Evolutionary conservation across 495 filamentous ascomycete genomes (phyloP).

Genomic region (Hypoxylon subgilvum): DNA sequence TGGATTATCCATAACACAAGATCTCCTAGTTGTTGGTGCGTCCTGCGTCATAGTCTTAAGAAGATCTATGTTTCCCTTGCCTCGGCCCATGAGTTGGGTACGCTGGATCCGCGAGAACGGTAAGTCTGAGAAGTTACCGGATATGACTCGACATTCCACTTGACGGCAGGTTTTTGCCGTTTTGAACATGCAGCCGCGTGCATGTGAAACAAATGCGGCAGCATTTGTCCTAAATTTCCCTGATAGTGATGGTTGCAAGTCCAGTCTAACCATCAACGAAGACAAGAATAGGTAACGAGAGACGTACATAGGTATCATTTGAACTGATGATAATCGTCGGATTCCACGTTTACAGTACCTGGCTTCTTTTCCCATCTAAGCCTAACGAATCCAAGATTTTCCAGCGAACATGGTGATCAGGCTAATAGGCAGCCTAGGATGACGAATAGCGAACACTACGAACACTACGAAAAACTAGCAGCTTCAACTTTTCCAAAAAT

Average conservation of each 20-base stretch:
- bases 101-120: neutral
- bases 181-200: neutral
- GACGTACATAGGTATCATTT: no score
- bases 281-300: no score
- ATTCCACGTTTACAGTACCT: slow-evolving; percentile 3
- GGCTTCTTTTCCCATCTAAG: slow-evolving; percentile 9
- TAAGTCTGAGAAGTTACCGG: slow-evolving; percentile 1
- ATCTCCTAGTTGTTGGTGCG: slow-evolving; percentile 1
- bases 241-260: neutral
- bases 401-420: neutral
- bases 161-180: neutral
- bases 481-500: slow-evolving; percentile 11
- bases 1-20: neutral
- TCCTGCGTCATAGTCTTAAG: slow-evolving; percentile 2
- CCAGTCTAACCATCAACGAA: no score
- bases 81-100: neutral
- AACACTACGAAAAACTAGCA: slow-evolving; percentile 3
- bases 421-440: slow-evolving; percentile 17
- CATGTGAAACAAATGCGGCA: slow-evolving; percentile 12
- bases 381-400: slow-evolving; percentile 9
- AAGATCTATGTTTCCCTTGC: no score
- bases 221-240: no score
- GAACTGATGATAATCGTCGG: slow-evolving; percentile 1
- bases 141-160: slow-evolving; percentile 11
- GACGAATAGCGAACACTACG: no score